Base-by-base conservation (phyloP, 331 rosid genomes). In the Telfairia occidentalis region DNA sequence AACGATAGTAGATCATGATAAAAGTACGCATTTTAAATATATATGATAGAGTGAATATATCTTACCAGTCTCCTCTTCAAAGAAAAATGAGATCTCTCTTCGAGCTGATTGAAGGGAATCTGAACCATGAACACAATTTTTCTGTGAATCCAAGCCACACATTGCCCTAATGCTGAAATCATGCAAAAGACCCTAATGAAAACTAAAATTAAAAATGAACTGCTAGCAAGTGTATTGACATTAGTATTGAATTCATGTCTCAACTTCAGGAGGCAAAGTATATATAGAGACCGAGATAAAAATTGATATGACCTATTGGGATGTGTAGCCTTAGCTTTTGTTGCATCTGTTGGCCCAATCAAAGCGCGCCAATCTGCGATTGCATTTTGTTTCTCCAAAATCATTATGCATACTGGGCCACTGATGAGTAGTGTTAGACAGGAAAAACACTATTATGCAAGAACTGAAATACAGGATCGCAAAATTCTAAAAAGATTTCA, bases 261-360 rank as follows among this genome's bases (percentile, higher is more conserved):
- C 69, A 24, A 74, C 53, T 35, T 52, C 53, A 40, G 15, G 34
- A 67, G 80, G 34, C 69, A 29, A 52, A 77, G 72, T 48, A 26
- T 38, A 77, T 45, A 70, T 21, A 34, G 18, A 11, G 28, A 79
- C n/a, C n/a, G 29, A 55, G 24, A 57, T 55, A 30, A 81, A 37
- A 80, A 77, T 32, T 63, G 30, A 30, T 40, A 74, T 67, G 32
- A 90, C 97, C 98, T 90, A 82, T 86, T 82, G 76, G 97, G 97
- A 81, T 91, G 94, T 78, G 96, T 86, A 82, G 80, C 75, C 90
- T 88, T 93, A 77, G 97, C 98, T 81, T 81, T 86, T 58, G n/a
- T 79, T 19, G 96, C 85, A 90, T 92, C 96, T 18, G 98, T 92
- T 75, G 98, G 98, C 13, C 98, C 98, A 84, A 93, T 90, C 71